Percentiles rank a stretch among this genome's conserved stretches.
Conservation (phyloP, 352 stramenopile species). For the Plasmopara halstedii region DNA sequence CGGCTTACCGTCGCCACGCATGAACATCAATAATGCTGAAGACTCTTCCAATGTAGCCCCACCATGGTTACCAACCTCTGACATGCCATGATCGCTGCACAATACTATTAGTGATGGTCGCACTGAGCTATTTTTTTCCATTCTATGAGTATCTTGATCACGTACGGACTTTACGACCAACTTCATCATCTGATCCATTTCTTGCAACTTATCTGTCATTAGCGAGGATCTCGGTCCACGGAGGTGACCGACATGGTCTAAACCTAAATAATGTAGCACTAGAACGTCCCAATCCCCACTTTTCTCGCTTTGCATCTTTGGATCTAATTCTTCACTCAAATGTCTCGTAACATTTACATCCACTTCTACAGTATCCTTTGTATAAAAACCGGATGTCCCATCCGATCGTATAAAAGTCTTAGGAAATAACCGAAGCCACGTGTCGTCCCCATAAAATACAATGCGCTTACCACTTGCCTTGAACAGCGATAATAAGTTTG, state of each 20-base stretch:
- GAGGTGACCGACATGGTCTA: conserved; percentile 83
- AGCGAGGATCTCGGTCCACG: conserved; percentile 64
- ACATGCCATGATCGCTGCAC: conserved; percentile 87
- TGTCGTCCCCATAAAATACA: conserved; percentile 88
- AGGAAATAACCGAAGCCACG: conserved; percentile 85
- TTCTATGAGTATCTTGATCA: conserved; percentile 41
- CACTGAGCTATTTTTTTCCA: conserved; percentile 9
- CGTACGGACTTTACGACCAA: conserved; percentile 49
- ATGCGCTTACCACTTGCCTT: conserved; percentile 36
- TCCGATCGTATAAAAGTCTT: conserved; percentile 59
- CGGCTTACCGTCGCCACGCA: conserved; percentile 35
- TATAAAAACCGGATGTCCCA: conserved; percentile 85
- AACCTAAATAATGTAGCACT: conserved; percentile 80
- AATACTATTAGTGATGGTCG: conserved; percentile 63
- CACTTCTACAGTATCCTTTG: conserved; percentile 79
- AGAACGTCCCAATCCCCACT: conserved; percentile 80
- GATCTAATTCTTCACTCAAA: conserved; percentile 76
- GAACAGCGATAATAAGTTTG: conserved; percentile 66
- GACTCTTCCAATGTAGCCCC: conserved; percentile 79
- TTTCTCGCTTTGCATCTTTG: conserved; percentile 45
- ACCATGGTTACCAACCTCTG: conserved; percentile 82
- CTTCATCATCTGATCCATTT: conserved; percentile 77
- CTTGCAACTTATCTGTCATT: conserved; percentile 73
- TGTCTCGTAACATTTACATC: conserved; percentile 84
- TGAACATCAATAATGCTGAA: conserved; percentile 74